A percentile compares a stretch with the other conserved stretches of the same genome.
Conservation (phyloP, 352 stramenopile genomes). For the Phytophthora parvispora region DNA sequence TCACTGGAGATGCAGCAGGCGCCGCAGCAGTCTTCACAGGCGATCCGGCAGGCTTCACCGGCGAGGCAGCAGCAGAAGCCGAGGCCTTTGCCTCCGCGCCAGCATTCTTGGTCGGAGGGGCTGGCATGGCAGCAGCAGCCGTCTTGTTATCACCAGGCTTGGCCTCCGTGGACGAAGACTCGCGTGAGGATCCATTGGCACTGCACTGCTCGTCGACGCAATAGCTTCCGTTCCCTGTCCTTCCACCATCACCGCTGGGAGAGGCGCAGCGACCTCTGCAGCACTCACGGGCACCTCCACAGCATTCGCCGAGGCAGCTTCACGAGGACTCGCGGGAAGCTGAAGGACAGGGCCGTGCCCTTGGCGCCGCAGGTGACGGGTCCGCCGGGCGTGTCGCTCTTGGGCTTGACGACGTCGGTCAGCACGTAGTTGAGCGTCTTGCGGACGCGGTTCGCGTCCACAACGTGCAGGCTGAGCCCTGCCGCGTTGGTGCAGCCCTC, state of each 20-base stretch:
- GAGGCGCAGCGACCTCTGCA: slow-evolving; percentile 25
- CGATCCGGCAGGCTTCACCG: slow-evolving; percentile 10
- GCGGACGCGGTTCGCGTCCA: slow-evolving; percentile 82
- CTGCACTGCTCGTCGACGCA: slow-evolving; percentile 10
- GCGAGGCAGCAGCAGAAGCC: slow-evolving; percentile 6
- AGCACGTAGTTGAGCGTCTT: slow-evolving; percentile 77
- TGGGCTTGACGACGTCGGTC: slow-evolving; percentile 56
- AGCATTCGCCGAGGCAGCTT: not conserved
- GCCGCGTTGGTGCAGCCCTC: slow-evolving; percentile 54
- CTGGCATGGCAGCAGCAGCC: not conserved
- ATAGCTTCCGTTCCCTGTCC: slow-evolving; percentile 16
- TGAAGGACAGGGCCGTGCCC: slow-evolving; percentile 50
- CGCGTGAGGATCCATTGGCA: not conserved
- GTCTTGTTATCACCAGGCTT: slow-evolving; percentile 9
- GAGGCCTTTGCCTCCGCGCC: not conserved
- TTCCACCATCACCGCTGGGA: slow-evolving; percentile 15
- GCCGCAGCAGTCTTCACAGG: not conserved
- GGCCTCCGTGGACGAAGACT: slow-evolving; percentile 6
- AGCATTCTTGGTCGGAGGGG: slow-evolving; percentile 12
- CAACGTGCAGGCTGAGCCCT: slow-evolving; percentile 59
- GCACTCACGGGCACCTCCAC: slow-evolving; percentile 17
- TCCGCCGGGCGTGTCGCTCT: slow-evolving; percentile 54
- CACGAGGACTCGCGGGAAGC: slow-evolving; percentile 44
- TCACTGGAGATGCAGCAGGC: slow-evolving; percentile 4
- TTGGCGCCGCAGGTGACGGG: slow-evolving; percentile 62